These are phyloP conservation scores for Cordyceps militaris DNA, from an alignment of 2,329 filamentous ascomycete species.

Conservation along the genomic window DNA sequence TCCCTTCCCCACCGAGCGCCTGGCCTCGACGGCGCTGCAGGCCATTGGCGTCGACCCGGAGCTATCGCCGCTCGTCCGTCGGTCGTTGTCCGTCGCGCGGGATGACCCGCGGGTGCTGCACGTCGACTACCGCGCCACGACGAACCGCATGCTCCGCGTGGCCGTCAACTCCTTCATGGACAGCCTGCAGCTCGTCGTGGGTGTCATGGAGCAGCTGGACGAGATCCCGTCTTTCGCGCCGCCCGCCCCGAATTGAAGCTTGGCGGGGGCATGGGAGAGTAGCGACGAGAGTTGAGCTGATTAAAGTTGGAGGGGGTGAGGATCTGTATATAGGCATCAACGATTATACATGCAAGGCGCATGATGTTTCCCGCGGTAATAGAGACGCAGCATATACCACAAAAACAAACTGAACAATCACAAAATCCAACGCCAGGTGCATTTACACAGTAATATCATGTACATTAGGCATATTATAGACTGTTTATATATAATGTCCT, in stretches of 20 bases:
- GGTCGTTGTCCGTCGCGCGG: conserved; percentile 56
- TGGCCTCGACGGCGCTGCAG: conserved; percentile 68
- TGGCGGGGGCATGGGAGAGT: background rate
- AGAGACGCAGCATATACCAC: background rate
- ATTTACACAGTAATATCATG: background rate
- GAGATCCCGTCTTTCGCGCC: too few species aligned
- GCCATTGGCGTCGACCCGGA: conserved; percentile 82
- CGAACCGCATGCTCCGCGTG: conserved; percentile 93
- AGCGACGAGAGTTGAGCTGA: background rate
- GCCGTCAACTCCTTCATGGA: conserved; percentile 97
- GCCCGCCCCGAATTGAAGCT: too few species aligned
- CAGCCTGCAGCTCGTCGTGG: conserved; percentile 72
- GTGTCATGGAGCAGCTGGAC: conserved; percentile 87
- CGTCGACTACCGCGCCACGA: conserved; percentile 77
- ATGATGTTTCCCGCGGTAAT: background rate
- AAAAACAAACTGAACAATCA: background rate
- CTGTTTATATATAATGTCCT: background rate
- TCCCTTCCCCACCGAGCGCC: conserved; percentile 72
- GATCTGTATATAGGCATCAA: background rate
- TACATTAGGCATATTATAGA: background rate
- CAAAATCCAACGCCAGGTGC: background rate
- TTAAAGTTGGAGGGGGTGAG: background rate
- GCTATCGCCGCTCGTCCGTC: conserved; percentile 73
- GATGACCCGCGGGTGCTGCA: conserved; percentile 45
- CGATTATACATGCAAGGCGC: background rate